These are phyloP conservation scores for Rhododendron vialii DNA, from an alignment of 148 eudicot genomes.

Conservation along the genomic window DNA sequence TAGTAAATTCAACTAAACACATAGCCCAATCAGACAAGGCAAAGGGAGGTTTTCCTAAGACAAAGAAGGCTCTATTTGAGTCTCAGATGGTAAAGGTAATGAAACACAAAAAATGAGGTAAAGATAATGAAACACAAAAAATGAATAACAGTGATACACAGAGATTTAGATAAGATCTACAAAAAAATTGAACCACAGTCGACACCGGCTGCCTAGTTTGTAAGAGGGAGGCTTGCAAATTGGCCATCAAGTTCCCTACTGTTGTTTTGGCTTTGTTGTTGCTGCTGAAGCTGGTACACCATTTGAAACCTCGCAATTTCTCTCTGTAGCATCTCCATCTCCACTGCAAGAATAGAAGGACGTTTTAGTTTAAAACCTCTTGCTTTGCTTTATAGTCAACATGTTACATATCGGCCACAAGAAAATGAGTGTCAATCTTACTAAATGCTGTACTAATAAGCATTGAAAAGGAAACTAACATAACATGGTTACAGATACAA, in stretches of 20 bases:
- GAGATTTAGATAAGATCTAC: background rate
- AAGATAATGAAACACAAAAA: background rate
- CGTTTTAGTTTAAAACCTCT: background rate
- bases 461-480: no score
- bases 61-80: background rate
- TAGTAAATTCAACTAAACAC: background rate
- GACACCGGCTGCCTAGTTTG: conserved; percentile 35
- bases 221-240: conserved; percentile 30
- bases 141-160: conserved; percentile 1
- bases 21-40: background rate
- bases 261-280: conserved; percentile 45
- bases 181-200: conserved; percentile 10
- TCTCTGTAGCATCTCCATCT: conserved; percentile 69
- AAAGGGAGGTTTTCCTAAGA: background rate
- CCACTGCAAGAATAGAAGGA: conserved; percentile 37
- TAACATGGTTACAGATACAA: no score
- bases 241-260: conserved; percentile 60
- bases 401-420: background rate
- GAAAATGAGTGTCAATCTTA: no score
- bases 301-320: conserved; percentile 56
- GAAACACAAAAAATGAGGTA: background rate
- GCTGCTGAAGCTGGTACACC: conserved; percentile 50
- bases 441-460: no score
- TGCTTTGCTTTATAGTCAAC: background rate
- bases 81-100: background rate